Evolutionary conservation across 805 yeast genomes (phyloP).

Genomic region (Lipomyces mesembrius): DNA sequence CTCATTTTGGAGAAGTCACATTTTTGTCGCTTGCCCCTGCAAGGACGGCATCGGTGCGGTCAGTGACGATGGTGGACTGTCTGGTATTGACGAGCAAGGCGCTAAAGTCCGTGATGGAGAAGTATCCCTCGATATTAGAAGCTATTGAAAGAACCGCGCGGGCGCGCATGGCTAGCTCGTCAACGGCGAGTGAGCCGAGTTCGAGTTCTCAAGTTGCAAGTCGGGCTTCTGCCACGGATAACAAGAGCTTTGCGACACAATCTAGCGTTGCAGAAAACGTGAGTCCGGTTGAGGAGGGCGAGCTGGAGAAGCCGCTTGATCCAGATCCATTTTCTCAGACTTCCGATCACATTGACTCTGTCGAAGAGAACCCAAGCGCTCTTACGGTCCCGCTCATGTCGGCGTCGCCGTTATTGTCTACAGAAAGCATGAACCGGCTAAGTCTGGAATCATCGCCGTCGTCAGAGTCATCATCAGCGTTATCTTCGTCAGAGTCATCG

Average conservation of each 20-base stretch:
- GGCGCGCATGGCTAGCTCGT: constrained; percentile 48
- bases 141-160: constrained; percentile 67
- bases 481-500: constrained; percentile 11
- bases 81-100: constrained; percentile 62
- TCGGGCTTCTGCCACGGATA: neutral
- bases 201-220: neutral
- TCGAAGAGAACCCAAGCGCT: constrained; percentile 9
- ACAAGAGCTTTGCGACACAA: neutral
- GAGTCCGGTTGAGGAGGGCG: constrained; percentile 2
- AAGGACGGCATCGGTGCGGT: constrained; percentile 68
- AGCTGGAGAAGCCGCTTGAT: constrained; percentile 37
- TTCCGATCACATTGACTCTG: constrained; percentile 12
- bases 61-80: constrained; percentile 63
- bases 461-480: constrained; percentile 8
- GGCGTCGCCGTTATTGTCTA: constrained; percentile 14
- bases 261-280: neutral
- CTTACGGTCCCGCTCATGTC: constrained; percentile 19
- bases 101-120: constrained; percentile 57
- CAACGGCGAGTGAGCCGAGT: neutral
- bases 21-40: constrained; percentile 53
- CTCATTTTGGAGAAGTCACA: constrained; percentile 79
- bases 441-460: constrained; percentile 5
- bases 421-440: constrained; percentile 21
- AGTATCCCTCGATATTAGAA: constrained; percentile 62
- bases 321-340: constrained; percentile 38